phyloP scores from a whole-genome alignment of 1,284 basidiomycete genomes.

The Anthracocystis setariae region DNA sequence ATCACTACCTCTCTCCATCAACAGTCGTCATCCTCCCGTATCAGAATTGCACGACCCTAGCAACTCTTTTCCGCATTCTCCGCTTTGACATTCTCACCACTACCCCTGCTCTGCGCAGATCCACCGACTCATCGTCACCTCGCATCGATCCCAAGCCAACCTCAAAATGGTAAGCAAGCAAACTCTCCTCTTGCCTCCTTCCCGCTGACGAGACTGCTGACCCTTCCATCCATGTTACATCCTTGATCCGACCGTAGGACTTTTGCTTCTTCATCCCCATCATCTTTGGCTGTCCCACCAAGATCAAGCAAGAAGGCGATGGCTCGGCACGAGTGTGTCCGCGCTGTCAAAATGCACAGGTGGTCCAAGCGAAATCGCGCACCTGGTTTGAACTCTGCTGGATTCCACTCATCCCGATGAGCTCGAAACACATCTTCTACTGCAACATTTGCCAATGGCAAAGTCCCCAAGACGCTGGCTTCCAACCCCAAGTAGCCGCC shows the following conservation, averaged over 20 bases:
- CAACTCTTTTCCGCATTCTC: no score
- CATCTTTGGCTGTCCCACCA: slow-evolving; percentile 64
- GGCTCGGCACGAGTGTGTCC: slow-evolving; percentile 63
- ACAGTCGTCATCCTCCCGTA: no score
- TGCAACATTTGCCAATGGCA: slow-evolving; percentile 67
- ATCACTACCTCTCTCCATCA: no score
- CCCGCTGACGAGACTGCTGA: background rate
- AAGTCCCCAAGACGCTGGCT: slow-evolving; percentile 51
- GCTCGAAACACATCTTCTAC: slow-evolving; percentile 56
- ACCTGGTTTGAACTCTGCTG: slow-evolving; percentile 67
- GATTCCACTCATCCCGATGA: slow-evolving; percentile 63
- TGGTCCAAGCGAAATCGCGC: slow-evolving; percentile 60
- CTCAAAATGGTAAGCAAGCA: no score
- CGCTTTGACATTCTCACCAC: no score
- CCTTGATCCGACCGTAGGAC: slow-evolving; percentile 26
- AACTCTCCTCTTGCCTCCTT: background rate
- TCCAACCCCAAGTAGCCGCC: slow-evolving; percentile 51
- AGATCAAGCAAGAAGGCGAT: slow-evolving; percentile 65
- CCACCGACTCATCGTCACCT: no score
- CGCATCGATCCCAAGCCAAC: no score
- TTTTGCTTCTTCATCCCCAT: slow-evolving; percentile 62
- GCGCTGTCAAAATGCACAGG: slow-evolving; percentile 65
- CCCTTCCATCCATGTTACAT: background rate
- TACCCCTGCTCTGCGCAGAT: no score
- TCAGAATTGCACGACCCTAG: no score